Evolutionary conservation across 108 stramenopile genomes (phyloP).

Genomic region (Pseudonitzschia delicatissima): DNA sequence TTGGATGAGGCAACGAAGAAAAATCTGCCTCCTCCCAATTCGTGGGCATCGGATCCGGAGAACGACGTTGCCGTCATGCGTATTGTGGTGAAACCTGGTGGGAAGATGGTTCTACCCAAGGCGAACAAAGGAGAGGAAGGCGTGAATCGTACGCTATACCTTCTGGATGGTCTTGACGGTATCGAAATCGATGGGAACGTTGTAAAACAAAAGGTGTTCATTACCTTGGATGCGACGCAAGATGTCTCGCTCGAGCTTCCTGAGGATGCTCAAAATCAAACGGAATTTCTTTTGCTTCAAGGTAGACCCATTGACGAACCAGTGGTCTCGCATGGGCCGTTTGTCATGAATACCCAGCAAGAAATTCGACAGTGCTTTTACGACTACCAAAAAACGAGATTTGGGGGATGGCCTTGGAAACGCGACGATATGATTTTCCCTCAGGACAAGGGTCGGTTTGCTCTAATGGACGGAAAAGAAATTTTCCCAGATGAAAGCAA

Average conservation of each 20-base stretch:
- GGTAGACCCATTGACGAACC: constrained; percentile 78
- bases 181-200: constrained; percentile 10
- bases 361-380: constrained; percentile 76
- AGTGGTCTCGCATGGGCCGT: constrained; percentile 84
- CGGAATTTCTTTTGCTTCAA: constrained; percentile 59
- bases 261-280: constrained; percentile 26
- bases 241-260: constrained; percentile 49
- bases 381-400: constrained; percentile 73
- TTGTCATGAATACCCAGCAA: constrained; percentile 86
- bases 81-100: constrained; percentile 53
- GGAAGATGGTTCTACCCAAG: constrained; percentile 43
- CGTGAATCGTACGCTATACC: constrained; percentile 60
- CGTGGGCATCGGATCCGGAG: constrained; percentile 53
- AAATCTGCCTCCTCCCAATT: constrained; percentile 51
- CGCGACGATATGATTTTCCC: constrained; percentile 67
- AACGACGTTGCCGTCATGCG: constrained; percentile 68
- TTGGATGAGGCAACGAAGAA: constrained; percentile 23
- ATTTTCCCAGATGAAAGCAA: constrained; percentile 6
- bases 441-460: constrained; percentile 59
- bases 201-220: constrained; percentile 30
- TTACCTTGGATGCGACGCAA: constrained; percentile 39
- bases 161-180: constrained; percentile 56
- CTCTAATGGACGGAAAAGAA: constrained; percentile 53
- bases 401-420: constrained; percentile 81
- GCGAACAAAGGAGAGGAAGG: constrained; percentile 18